These are phyloP conservation scores for Oenanthe javanica DNA, from an alignment of 140 eudicot species.

Conservation along the genomic window DNA sequence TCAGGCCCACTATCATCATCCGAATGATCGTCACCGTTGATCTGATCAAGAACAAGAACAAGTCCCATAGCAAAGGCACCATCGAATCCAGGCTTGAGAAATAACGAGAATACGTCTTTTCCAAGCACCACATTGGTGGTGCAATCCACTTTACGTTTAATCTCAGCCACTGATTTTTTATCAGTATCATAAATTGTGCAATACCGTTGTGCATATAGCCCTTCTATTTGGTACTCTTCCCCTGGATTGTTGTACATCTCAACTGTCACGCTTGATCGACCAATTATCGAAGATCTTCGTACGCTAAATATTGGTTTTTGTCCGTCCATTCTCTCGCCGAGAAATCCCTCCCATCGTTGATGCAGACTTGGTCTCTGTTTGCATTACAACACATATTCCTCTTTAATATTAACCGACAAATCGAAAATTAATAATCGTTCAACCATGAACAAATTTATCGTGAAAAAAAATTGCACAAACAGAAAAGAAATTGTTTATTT, in stretches of 20 bases:
- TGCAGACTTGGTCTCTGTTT: conserved; percentile 81
- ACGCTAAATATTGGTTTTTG: conserved; percentile 82
- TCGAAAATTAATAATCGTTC: no score
- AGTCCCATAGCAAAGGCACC: conserved; percentile 78
- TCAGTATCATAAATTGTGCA: conserved; percentile 34
- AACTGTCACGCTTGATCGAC: conserved; percentile 66
- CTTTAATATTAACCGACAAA: no score
- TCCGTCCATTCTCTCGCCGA: conserved; percentile 64
- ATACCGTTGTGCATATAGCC: conserved; percentile 41
- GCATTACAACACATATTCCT: no score
- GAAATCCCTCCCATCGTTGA: conserved; percentile 85
- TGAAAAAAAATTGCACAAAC: no score
- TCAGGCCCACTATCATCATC: conserved; percentile 20
- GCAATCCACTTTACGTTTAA: conserved; percentile 64
- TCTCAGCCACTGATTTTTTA: conserved; percentile 47
- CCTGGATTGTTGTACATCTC: conserved; percentile 46
- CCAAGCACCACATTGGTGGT: conserved; percentile 61
- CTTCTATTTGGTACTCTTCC: conserved; percentile 68
- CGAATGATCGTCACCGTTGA: conserved; percentile 42
- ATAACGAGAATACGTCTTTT: conserved; percentile 56
- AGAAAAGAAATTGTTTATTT: no score
- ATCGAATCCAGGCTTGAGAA: conserved; percentile 59
- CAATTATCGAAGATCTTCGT: conserved; percentile 70
- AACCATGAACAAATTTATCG: no score
- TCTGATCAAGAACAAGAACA: conserved; percentile 62